These are phyloP conservation scores for Salix viminalis DNA, from an alignment of 345 rosid species.

Conservation along the genomic window DNA sequence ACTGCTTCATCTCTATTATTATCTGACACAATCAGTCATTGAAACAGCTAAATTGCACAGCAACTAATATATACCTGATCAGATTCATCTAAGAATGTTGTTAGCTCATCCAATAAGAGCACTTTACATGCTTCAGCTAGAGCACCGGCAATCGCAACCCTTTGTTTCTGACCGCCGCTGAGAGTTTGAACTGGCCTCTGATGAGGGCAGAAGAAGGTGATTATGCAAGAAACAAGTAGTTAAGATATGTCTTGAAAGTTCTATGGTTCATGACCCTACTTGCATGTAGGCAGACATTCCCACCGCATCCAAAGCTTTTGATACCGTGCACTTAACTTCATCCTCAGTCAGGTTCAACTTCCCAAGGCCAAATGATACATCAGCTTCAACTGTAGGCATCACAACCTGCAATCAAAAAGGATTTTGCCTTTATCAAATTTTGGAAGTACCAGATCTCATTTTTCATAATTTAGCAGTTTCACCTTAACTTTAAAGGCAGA, in stretches of 20 bases:
- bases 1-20: no score
- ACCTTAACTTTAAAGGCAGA: no score
- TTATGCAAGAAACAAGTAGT: neutral
- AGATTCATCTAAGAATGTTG: slow-evolving; percentile 78
- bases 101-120: slow-evolving; percentile 82
- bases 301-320: slow-evolving; percentile 64
- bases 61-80: slow-evolving; percentile 53
- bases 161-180: slow-evolving; percentile 96
- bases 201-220: slow-evolving; percentile 14
- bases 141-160: slow-evolving; percentile 95
- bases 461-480: no score
- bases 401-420: slow-evolving; percentile 53
- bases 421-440: neutral
- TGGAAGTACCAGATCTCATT: neutral
- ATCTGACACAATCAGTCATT: no score
- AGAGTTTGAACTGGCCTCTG: slow-evolving; percentile 96
- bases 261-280: slow-evolving; percentile 27
- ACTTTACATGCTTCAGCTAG: slow-evolving; percentile 93
- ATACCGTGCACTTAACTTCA: slow-evolving; percentile 63
- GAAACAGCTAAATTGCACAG: no score
- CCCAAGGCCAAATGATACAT: slow-evolving; percentile 92
- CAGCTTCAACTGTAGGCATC: slow-evolving; percentile 96
- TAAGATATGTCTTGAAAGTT: neutral
- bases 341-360: slow-evolving; percentile 49
- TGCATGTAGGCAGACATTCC: slow-evolving; percentile 66